phyloP scores from a whole-genome alignment of 495 filamentous ascomycete genomes.

The Peziza echinospora region DNA sequence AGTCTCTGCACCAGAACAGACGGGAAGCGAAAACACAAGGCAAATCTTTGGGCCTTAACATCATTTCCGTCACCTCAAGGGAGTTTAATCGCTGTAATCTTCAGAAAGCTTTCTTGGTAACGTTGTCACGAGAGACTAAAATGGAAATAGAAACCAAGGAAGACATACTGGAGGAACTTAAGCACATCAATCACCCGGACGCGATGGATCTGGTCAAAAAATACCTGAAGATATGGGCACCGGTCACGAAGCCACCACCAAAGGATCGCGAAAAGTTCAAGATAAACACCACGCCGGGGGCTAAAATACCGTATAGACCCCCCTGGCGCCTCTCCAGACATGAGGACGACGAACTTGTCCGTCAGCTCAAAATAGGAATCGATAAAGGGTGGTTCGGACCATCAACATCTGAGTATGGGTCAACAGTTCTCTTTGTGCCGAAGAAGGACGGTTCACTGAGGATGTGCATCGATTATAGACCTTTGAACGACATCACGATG shows the following conservation, averaged over 20 bases:
- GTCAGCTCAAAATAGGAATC: neutral
- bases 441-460: neutral
- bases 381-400: neutral
- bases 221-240: neutral
- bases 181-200: neutral
- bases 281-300: no score
- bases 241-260: neutral
- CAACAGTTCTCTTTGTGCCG: neutral
- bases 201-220: neutral
- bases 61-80: neutral
- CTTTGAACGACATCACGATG: conserved; percentile 24
- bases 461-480: conserved; percentile 27
- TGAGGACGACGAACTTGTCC: neutral
- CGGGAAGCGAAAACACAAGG: neutral
- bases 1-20: neutral
- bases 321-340: neutral
- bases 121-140: neutral
- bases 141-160: neutral
- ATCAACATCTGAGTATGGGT: neutral
- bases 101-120: neutral
- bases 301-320: no score
- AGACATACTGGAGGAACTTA: neutral
- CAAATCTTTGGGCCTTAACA: neutral
- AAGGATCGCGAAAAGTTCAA: neutral
- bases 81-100: no score